A percentile compares a stretch with the other conserved stretches of the same genome.
These are phyloP conservation scores for Epichloe uncinata DNA, from an alignment of 2,329 filamentous ascomycete species.

Conservation along the genomic window DNA sequence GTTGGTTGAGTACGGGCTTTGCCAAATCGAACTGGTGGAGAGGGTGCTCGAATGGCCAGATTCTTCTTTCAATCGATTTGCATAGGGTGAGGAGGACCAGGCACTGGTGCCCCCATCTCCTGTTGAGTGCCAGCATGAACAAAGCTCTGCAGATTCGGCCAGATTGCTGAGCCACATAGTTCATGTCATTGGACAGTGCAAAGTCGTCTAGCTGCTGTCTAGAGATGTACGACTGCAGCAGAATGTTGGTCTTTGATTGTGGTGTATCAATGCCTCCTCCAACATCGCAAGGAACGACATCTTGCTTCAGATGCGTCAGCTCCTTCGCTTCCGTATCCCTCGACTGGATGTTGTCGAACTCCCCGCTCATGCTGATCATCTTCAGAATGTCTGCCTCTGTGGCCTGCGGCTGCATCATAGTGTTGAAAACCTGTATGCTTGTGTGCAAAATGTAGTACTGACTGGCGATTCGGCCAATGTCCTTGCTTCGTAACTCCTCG, in stretches of 20 bases:
- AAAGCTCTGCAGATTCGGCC: slow-evolving; percentile 86
- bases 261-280: slow-evolving; percentile 56
- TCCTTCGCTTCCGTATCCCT: slow-evolving; percentile 85
- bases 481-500: slow-evolving; percentile 85
- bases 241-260: slow-evolving; percentile 88
- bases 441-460: slow-evolving; percentile 93
- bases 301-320: slow-evolving; percentile 57
- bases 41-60: slow-evolving; percentile 92
- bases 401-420: slow-evolving; percentile 74
- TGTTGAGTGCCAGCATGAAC: slow-evolving; percentile 94
- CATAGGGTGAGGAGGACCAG: slow-evolving; percentile 80
- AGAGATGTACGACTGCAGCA: slow-evolving; percentile 90
- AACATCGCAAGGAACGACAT: slow-evolving; percentile 65
- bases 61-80: slow-evolving; percentile 91
- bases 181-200: slow-evolving; percentile 78
- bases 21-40: slow-evolving; percentile 91
- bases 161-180: slow-evolving; percentile 91
- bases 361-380: slow-evolving; percentile 95
- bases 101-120: slow-evolving; percentile 92
- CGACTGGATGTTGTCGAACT: slow-evolving; percentile 94
- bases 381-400: slow-evolving; percentile 86
- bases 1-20: slow-evolving; percentile 65
- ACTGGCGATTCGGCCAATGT: slow-evolving; percentile 91
- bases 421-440: slow-evolving; percentile 92
- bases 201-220: slow-evolving; percentile 83